Evolutionary conservation across 1,284 basidiomycete species (phyloP), one percentile per base, ranked within the genome.

Genomic region (Sphagnurus paluster): DNA sequence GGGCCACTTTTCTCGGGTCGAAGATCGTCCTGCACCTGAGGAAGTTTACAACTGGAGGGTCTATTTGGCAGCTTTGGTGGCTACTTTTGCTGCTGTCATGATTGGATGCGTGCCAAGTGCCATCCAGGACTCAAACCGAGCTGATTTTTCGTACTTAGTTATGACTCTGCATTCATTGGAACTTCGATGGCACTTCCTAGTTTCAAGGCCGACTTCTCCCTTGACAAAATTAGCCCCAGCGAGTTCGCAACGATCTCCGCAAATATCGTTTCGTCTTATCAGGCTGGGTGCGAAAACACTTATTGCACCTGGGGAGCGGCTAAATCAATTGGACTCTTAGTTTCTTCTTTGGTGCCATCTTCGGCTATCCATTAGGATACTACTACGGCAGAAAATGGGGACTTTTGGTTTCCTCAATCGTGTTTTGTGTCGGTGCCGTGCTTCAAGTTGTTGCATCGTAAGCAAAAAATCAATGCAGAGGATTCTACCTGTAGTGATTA

Each of bases 31-130:
- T 16, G 57, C 57, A 4, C 56, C 57, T 13, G 29, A 52, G 8
- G 56, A 70, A 37, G 69, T 79, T 17, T 78, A 79, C 68, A 78
- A 78, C 56, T 69, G 64, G 64, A 65, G 71, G 17, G 65, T 76
- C 0, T 78, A 72, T 49, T 42, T 59, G 9, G 64, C 70, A 28
- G 66, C 75, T 4, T 56, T 67, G 41, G 56, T 68, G 19, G 66
- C 67, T 10, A 62, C 69, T 4, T 70, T 68, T 43, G 72, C 67
- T 5, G 67, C 71, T 17, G 61, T 67, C 25, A 70, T 69, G 59
- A 72, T 71, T 50, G 72, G 74, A 46, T 72, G 69, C 46, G 61
- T 48, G 33, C 34, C 8, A 33, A 33, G 14, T 13, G 23, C 10
- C 28, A 4, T 44, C 14, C 24, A 21, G 30, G 11, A 14, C 24